Evolutionary conservation across 306 rosid genomes (phyloP), one percentile per base, ranked within the genome.

Genomic region (Hylodesmum podocarpum): DNA sequence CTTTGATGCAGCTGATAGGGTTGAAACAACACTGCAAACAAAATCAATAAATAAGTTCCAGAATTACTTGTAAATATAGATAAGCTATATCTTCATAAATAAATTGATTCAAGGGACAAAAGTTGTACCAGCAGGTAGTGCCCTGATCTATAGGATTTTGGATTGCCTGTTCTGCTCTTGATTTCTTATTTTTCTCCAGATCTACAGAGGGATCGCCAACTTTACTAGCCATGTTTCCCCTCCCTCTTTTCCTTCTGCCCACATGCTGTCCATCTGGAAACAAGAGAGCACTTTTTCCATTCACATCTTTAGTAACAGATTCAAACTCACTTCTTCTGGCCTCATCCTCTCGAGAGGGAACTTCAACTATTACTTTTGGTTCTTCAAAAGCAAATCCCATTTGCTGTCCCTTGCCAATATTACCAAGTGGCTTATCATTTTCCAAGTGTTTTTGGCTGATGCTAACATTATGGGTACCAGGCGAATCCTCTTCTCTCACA

Each of bases 361-460:
- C 96, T 89, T 95, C 97, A 77, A 92, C 94, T 47, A 92, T 89
- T 58, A 81, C 97, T 87, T 89, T 95, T 11, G 99, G 92, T 76
- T 92, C 99, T 40, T 79, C 94, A 50, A 81, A 73, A 65, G 92
- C 66, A 85, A 70, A 74, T 68, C 66, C 76, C 73, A 19, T 75
- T 72, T 79, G 75, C 72, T 59, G 92, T 41, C 85, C 83, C 78
- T 80, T 73, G 36, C 81, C 63, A 70, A 21, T 41, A 68, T 69
- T 64, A 53, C 73, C 82, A 44, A 29, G 74, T 18, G 82, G 70
- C 64, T 79, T 82, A 66, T 80, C 88, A 65, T 76, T 83, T 55
- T 76, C 84, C 78, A 67, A 4, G 67, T 73, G 44, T 59, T 25
- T 69, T 44, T 73, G 76, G 49, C 84, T 66, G 14, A 66, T 78